phyloP scores from a whole-genome alignment of 768 basidiomycete species.

The Tephrocybe sp. region DNA sequence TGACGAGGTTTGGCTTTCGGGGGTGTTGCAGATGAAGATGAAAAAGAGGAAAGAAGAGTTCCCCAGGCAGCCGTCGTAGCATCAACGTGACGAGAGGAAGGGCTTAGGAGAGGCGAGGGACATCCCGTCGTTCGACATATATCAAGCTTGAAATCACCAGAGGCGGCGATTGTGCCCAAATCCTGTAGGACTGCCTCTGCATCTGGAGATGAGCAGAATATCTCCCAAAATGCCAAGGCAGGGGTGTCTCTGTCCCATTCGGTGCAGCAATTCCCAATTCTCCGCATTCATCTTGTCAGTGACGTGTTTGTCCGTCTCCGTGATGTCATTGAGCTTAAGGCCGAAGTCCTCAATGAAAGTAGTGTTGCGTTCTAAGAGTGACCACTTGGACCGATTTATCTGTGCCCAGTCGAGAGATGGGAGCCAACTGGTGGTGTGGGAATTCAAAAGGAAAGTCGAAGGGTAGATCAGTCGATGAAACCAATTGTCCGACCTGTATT shows the following conservation, averaged over 20 bases:
- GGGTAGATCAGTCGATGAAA: no score
- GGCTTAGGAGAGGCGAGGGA: neutral
- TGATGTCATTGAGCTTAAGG: neutral
- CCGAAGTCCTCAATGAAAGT: constrained; percentile 6
- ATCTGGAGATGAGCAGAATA: constrained; percentile 4
- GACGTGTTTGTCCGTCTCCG: no score
- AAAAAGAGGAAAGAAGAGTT: neutral
- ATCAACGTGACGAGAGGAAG: neutral
- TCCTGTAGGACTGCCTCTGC: constrained; percentile 2
- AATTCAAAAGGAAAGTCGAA: neutral
- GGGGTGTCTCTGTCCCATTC: neutral
- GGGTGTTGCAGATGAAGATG: no score
- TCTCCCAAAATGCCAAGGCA: constrained; percentile 7
- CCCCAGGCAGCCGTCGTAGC: neutral
- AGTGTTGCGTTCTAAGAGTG: neutral
- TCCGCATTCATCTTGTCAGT: neutral
- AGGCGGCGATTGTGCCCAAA: neutral
- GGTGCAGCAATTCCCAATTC: neutral
- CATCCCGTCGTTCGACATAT: neutral
- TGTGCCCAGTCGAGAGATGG: neutral
- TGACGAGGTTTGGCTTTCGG: no score
- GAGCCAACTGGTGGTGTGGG: neutral
- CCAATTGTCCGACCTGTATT: neutral
- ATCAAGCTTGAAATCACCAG: neutral
- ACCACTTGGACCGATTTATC: constrained; percentile 4